Evolutionary conservation across 352 stramenopile species (phyloP).

Genomic region (Phytophthora foliorum): DNA sequence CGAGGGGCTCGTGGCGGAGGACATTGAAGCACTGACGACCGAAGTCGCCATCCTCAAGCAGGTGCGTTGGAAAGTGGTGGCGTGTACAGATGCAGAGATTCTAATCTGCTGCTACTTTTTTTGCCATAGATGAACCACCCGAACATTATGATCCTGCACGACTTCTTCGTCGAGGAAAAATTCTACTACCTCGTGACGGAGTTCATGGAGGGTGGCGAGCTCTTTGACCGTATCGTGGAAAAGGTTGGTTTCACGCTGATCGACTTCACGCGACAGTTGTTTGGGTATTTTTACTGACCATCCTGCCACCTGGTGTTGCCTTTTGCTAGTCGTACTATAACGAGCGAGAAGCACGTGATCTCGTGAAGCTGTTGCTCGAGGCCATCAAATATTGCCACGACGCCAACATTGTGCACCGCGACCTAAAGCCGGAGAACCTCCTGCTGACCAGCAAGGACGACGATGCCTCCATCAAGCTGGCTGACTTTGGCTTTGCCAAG

Average conservation of each 20-base stretch:
- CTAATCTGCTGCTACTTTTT: conserved; percentile 6
- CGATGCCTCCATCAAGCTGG: conserved; percentile 88
- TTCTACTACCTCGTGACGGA: conserved; percentile 99
- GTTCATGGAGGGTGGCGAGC: conserved; percentile 94
- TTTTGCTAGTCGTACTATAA: conserved; percentile 87
- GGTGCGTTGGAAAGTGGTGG: conserved; percentile 37
- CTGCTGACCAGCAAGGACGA: conserved; percentile 84
- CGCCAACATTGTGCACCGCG: conserved; percentile 83
- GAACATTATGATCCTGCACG: conserved; percentile 94
- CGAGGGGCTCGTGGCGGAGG: conserved; percentile 82
- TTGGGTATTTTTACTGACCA: conserved; percentile 17
- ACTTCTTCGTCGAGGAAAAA: conserved; percentile 95
- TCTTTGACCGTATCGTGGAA: conserved; percentile 90
- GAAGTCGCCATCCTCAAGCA: conserved; percentile 90
- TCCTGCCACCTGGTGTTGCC: no score
- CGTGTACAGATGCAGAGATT: background rate
- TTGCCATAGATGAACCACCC: conserved; percentile 88
- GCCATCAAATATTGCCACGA: conserved; percentile 93
- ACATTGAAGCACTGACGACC: conserved; percentile 90
- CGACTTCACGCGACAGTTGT: background rate
- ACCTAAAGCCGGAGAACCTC: conserved; percentile 89
- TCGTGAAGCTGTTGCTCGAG: conserved; percentile 88
- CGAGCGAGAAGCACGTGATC: conserved; percentile 87
- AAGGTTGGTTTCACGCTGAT: conserved; percentile 55
- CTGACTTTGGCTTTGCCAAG: conserved; percentile 90